A percentile compares a stretch with the other conserved stretches of the same genome.
Conservation (phyloP, 768 basidiomycete species). For the Kwoniella dejecticola region DNA sequence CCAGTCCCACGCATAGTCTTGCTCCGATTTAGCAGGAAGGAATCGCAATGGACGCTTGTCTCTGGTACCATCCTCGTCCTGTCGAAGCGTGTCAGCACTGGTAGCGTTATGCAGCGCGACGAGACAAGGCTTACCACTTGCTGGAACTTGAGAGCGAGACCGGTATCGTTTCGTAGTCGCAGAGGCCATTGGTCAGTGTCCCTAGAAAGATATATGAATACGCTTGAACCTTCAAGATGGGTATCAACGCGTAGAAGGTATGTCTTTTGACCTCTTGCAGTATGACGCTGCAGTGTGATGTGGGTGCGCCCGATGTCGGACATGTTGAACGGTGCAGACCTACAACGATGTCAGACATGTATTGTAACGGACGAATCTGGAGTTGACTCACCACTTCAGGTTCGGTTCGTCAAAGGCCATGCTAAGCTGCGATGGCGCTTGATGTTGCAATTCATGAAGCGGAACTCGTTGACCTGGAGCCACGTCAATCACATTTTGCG, state of each 20-base stretch:
- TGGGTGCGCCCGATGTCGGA: slow-evolving; percentile 76
- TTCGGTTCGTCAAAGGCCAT: slow-evolving; percentile 84
- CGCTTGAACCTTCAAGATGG: slow-evolving; percentile 78
- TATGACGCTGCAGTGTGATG: slow-evolving; percentile 32
- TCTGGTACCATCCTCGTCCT: slow-evolving; percentile 33
- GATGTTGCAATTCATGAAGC: slow-evolving; percentile 66
- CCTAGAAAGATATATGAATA: slow-evolving; percentile 74
- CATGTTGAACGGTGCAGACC: slow-evolving; percentile 90
- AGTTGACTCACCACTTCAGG: slow-evolving; percentile 55
- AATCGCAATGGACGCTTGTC: slow-evolving; percentile 50
- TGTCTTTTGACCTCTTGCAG: slow-evolving; percentile 53
- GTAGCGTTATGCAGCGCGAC: neutral
- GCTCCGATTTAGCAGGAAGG: slow-evolving; percentile 59
- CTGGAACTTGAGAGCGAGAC: slow-evolving; percentile 66
- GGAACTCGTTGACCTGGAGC: slow-evolving; percentile 70
- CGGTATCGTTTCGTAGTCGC: slow-evolving; percentile 83
- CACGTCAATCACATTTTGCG: slow-evolving; percentile 64
- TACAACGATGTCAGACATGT: slow-evolving; percentile 54
- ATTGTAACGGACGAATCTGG: neutral
- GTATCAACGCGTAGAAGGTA: slow-evolving; percentile 74
- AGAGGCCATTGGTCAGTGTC: slow-evolving; percentile 84
- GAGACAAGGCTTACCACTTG: slow-evolving; percentile 66
- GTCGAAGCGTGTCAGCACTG: neutral
- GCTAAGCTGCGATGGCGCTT: slow-evolving; percentile 71
- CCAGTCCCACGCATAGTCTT: slow-evolving; percentile 88